Evolutionary conservation across 495 filamentous ascomycete genomes (phyloP), one percentile per base, ranked within the genome.

Genomic region (Glarea lozoyensis): DNA sequence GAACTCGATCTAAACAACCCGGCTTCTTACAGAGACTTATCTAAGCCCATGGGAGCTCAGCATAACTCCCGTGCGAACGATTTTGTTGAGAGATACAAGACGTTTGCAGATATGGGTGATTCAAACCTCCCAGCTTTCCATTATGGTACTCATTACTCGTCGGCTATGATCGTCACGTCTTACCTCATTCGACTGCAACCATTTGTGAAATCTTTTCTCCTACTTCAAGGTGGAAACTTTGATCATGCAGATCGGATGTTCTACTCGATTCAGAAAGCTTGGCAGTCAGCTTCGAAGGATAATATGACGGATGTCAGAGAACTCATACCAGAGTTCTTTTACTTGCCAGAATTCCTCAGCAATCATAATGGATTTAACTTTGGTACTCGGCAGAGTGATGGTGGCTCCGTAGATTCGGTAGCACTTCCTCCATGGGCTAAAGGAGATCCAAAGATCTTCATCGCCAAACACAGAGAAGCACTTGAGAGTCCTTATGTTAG

Each of bases 101-200:
- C 81, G 17, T 84, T 98, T 62, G 84, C 84, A 10, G 92, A 97
- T 58, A 94, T 97, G 75, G 86, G 81, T 30, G 89, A 92, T 53
- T 68, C 77, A 7, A 74, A 75, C 25, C 43, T 49, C 18, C 82
- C 82, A 12, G 82, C 93, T 2, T 98, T 96, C 57, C 93, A 98
- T 60, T 97, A 96, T 56, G 92, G 92, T 30, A 98, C 92, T 4
- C 92, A 98, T 58, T 98, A 97, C 60, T 97, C 93, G 16, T 96
- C 92, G 4, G 93, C 92, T 15, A 98, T 96, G 92, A 97, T 95
- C 40, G 92, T 98, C 18, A 82, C 87, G 21, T 95, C 89, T 0
- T 98, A 95, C 55, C 73, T 98, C 32, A 96, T 97, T 49, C 82
- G 92, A 4, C 68, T 98, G 10, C 90, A 94, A 48, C 92, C 92